These are phyloP conservation scores for Cytospora paraplurivora DNA, from an alignment of 2,329 filamentous ascomycete species.

Conservation along the genomic window DNA sequence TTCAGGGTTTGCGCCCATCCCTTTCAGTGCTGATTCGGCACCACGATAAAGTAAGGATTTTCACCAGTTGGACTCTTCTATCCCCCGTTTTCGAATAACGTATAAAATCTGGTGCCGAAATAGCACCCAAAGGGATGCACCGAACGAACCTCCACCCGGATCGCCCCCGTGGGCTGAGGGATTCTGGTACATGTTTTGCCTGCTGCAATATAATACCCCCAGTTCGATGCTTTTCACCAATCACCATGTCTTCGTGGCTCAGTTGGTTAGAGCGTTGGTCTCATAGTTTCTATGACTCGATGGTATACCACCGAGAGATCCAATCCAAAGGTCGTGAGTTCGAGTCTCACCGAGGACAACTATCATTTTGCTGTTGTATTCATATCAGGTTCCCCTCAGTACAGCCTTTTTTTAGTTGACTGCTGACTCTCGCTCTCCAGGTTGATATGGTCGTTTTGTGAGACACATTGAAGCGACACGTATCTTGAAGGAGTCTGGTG, in stretches of 20 bases:
- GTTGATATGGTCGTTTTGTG: too few species aligned
- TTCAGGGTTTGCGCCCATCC: too few species aligned
- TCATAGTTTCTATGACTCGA: constrained; percentile 33
- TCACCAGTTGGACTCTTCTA: too few species aligned
- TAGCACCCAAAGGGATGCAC: too few species aligned
- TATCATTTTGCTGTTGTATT: not conserved
- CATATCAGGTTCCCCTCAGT: not conserved
- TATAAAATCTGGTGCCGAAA: too few species aligned
- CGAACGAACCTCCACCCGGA: too few species aligned
- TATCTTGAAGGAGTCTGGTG: not conserved
- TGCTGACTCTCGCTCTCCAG: too few species aligned
- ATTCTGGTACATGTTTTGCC: not conserved
- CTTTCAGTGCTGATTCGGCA: too few species aligned
- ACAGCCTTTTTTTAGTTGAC: not conserved
- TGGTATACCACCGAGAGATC: constrained; percentile 23
- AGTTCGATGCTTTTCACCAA: not conserved
- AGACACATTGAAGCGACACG: not conserved
- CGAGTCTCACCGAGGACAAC: constrained; percentile 27
- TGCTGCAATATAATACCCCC: not conserved
- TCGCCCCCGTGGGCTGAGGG: too few species aligned
- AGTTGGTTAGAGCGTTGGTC: constrained; percentile 45
- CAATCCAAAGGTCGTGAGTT: constrained; percentile 39
- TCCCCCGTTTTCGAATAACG: too few species aligned
- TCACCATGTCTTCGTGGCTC: constrained; percentile 38
- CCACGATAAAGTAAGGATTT: too few species aligned